Evolutionary conservation across 345 rosid species (phyloP).

Genomic region (Aurinia saxatilis): DNA sequence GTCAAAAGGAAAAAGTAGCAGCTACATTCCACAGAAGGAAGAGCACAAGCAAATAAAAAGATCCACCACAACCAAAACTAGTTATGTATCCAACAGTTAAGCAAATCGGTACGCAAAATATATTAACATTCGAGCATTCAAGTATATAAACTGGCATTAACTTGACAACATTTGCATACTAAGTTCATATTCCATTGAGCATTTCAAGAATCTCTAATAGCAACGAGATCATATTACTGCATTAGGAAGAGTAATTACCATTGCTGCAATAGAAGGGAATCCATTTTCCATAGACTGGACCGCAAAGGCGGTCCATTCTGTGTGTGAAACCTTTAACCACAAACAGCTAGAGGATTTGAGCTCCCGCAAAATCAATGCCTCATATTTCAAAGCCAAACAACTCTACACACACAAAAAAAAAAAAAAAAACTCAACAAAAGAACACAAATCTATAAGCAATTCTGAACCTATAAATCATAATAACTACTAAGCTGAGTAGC

Average conservation of each 20-base stretch:
- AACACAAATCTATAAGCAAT: neutral
- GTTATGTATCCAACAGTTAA: neutral
- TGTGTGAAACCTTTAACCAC: conserved; percentile 47
- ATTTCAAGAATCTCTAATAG: neutral
- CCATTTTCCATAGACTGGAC: conserved; percentile 46
- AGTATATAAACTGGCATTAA: neutral
- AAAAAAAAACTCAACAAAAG: neutral
- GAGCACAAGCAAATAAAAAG: neutral
- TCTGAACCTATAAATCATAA: neutral
- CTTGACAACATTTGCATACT: neutral
- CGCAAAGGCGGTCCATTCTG: conserved; percentile 69
- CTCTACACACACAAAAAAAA: conserved; percentile 34
- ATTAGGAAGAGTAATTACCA: conserved; percentile 29
- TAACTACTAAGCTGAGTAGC: neutral
- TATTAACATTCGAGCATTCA: neutral
- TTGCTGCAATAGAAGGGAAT: conserved; percentile 46
- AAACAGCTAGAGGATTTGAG: conserved; percentile 36
- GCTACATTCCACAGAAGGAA: neutral
- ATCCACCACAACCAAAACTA: neutral
- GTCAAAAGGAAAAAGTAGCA: neutral
- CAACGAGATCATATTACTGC: neutral
- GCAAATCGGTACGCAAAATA: neutral
- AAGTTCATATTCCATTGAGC: neutral
- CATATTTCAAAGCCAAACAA: conserved; percentile 70
- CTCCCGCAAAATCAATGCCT: conserved; percentile 56